phyloP scores from a whole-genome alignment of 2,329 filamentous ascomycete species.

The Clarireedia monteithiana region DNA sequence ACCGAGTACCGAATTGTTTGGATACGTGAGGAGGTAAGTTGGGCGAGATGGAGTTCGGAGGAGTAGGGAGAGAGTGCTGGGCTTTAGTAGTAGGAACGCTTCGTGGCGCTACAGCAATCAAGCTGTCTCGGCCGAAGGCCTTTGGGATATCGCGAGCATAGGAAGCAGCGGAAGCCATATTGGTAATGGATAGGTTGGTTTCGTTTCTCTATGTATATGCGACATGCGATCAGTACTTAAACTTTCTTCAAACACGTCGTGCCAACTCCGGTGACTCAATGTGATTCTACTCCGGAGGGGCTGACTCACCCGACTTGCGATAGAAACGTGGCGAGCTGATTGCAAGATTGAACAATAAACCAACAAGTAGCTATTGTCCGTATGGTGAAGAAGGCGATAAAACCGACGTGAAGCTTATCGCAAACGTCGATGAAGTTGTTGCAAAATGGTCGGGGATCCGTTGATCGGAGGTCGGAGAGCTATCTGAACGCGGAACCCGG shows the following conservation, averaged over 20 bases:
- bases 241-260: constrained; percentile 12
- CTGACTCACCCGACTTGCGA: constrained; percentile 31
- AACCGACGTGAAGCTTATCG: constrained; percentile 20
- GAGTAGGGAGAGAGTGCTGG: constrained; percentile 66
- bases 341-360: constrained; percentile 20
- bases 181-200: constrained; percentile 25
- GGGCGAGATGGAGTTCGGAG: constrained; percentile 92
- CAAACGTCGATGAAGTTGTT: constrained; percentile 20
- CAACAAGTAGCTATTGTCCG: constrained; percentile 19
- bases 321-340: constrained; percentile 24
- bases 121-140: constrained; percentile 58
- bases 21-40: constrained; percentile 74
- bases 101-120: constrained; percentile 63
- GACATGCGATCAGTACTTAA: constrained; percentile 22
- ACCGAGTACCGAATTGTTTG: constrained; percentile 48
- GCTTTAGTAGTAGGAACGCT: constrained; percentile 47
- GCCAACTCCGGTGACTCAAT: neutral
- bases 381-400: constrained; percentile 13
- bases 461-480: constrained; percentile 1
- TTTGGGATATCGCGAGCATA: constrained; percentile 56
- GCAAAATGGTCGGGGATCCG: constrained; percentile 15
- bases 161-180: constrained; percentile 59
- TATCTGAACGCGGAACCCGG: constrained; percentile 3
- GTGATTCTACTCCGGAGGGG: constrained; percentile 7
- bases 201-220: constrained; percentile 28